Evolutionary conservation across 1,139 yeast species (phyloP).

Genomic region (Magnusiomyces ingens): DNA sequence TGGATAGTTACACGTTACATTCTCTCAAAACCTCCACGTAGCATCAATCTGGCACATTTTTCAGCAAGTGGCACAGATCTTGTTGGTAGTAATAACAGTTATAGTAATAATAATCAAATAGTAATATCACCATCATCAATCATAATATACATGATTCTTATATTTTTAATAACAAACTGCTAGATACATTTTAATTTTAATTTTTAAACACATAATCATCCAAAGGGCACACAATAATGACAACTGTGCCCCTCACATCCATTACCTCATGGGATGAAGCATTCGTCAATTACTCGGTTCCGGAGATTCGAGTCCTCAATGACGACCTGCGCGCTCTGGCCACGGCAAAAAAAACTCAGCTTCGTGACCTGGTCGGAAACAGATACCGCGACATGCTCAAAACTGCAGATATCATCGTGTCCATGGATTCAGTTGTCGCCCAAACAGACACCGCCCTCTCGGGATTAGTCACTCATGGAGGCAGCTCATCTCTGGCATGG

Average conservation of each 20-base stretch:
- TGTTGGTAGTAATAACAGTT: too few species aligned
- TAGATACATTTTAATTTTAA: too few species aligned
- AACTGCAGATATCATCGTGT: slow-evolving; percentile 61
- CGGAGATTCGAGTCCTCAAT: slow-evolving; percentile 24
- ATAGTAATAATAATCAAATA: too few species aligned
- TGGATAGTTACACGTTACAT: too few species aligned
- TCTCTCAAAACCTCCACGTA: too few species aligned
- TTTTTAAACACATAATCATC: too few species aligned
- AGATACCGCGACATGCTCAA: slow-evolving; percentile 61
- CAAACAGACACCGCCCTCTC: slow-evolving; percentile 23
- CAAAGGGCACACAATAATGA: too few species aligned
- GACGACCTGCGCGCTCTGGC: slow-evolving; percentile 22
- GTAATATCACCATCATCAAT: too few species aligned
- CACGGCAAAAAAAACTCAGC: slow-evolving; percentile 36
- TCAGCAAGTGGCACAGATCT: too few species aligned
- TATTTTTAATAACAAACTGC: too few species aligned
- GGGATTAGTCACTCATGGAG: slow-evolving; percentile 18
- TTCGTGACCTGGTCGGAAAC: slow-evolving; percentile 54
- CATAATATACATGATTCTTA: too few species aligned
- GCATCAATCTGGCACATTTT: too few species aligned
- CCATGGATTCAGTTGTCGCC: slow-evolving; percentile 42
- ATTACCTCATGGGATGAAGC: slow-evolving; percentile 25
- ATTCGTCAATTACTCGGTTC: slow-evolving; percentile 21
- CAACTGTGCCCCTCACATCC: not conserved
- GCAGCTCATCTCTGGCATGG: slow-evolving; percentile 19